phyloP scores from a whole-genome alignment of 257 asterid genomes.

The Verbascum thapsus region DNA sequence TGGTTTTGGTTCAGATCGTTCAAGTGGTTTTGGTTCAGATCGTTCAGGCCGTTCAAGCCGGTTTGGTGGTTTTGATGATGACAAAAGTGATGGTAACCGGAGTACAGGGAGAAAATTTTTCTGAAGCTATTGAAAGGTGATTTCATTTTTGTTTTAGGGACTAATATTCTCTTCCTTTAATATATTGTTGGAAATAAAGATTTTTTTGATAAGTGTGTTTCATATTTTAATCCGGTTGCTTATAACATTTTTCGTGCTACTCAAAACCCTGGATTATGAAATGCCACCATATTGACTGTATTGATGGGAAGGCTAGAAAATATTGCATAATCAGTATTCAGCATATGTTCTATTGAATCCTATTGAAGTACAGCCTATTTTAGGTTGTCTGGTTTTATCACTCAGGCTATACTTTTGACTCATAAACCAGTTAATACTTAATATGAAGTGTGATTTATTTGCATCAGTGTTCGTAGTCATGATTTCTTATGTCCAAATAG shows the following conservation, averaged over 20 bases:
- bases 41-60: conserved; percentile 48
- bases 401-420: no score
- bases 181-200: not conserved
- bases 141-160: conserved; percentile 5
- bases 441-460: not conserved
- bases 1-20: conserved; percentile 46
- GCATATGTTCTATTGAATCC: no score
- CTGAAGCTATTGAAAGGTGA: conserved; percentile 38
- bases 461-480: not conserved
- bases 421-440: no score
- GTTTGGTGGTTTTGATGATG: conserved; percentile 40
- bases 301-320: no score
- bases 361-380: no score
- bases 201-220: no score
- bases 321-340: no score
- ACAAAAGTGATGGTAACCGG: conserved; percentile 23
- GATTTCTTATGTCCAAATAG: not conserved
- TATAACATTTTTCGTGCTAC: no score
- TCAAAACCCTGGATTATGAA: no score
- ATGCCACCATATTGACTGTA: not conserved
- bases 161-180: not conserved
- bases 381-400: no score
- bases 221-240: no score
- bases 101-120: conserved; percentile 24
- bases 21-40: conserved; percentile 46